Conservation (phyloP, 768 basidiomycete genomes). For the Amanita exitialis region DNA sequence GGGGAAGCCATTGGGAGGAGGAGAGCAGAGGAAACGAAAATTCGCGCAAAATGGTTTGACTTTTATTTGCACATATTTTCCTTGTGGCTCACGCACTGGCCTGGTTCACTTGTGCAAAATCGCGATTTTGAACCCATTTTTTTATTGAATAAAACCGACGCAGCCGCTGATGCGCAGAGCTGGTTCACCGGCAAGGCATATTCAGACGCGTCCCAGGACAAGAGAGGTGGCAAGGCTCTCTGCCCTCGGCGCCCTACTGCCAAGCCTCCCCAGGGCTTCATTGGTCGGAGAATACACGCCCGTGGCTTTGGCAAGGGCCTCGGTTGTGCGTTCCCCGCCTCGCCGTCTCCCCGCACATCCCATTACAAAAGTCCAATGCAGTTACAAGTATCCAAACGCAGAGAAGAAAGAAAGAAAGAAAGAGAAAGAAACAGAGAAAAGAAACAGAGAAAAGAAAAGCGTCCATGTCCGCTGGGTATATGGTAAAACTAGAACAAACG, state of each 20-base stretch:
- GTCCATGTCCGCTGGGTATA: background rate
- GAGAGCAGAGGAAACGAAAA: slow-evolving; percentile 14
- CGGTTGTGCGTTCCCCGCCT: background rate
- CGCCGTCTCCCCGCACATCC: background rate
- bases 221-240: background rate
- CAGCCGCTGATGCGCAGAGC: background rate
- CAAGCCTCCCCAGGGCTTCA: background rate
- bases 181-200: background rate
- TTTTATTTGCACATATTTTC: slow-evolving; percentile 15
- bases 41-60: slow-evolving; percentile 25
- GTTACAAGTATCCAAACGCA: background rate
- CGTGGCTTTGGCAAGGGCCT: background rate
- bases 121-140: background rate
- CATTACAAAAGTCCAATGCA: background rate
- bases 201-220: background rate
- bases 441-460: background rate
- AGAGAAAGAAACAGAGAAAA: background rate
- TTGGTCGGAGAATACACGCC: background rate
- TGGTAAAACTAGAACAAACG: background rate
- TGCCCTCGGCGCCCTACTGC: background rate
- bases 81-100: slow-evolving; percentile 8
- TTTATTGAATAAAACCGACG: too few relatives aligned
- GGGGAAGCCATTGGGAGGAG: slow-evolving; percentile 32
- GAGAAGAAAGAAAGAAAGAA: background rate
- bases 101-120: too few relatives aligned